Conservation (phyloP, 108 stramenopile species). For the Schizochytrium sp. region DNA sequence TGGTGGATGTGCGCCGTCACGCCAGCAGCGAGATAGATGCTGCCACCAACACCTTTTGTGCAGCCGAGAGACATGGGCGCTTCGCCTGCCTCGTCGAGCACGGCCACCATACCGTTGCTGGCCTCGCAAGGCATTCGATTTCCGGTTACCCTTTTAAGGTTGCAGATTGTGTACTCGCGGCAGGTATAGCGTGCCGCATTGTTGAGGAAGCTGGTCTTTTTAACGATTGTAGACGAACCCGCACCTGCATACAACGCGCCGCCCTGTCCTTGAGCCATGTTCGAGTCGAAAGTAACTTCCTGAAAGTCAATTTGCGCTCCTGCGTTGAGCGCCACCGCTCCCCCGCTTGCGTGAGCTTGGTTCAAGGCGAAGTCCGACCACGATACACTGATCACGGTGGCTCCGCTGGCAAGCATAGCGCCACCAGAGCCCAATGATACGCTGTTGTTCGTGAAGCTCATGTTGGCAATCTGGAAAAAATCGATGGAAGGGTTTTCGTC, state of each 20-base stretch:
- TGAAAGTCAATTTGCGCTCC: background rate
- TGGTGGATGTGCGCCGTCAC: background rate
- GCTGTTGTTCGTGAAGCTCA: no score
- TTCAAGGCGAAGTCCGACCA: background rate
- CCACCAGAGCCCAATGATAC: no score
- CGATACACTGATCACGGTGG: no score
- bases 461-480: no score
- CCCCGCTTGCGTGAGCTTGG: background rate
- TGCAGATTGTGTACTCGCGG: background rate
- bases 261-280: background rate
- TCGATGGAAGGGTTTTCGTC: no score
- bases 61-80: background rate
- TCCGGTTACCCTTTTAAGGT: background rate
- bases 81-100: background rate
- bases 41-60: background rate
- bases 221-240: background rate
- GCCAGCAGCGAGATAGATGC: background rate
- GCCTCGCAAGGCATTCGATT: background rate
- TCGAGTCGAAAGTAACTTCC: background rate
- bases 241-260: background rate
- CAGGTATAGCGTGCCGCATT: background rate
- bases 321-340: background rate
- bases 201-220: background rate
- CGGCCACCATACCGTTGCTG: background rate
- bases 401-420: no score